Conservation (phyloP, 306 rosid genomes). For the Psophocarpus tetragonolobus region DNA sequence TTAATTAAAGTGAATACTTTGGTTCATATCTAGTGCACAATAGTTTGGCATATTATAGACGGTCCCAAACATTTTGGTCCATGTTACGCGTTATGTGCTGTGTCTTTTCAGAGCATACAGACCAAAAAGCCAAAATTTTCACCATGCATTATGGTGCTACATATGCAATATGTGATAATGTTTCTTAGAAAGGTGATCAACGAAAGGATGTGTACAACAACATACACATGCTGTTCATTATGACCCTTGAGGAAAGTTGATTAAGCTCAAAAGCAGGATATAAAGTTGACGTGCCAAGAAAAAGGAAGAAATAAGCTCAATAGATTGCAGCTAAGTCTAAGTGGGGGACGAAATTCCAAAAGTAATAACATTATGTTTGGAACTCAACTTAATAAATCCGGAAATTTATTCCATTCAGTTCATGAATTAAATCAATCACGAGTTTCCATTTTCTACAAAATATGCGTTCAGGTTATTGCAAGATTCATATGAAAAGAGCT, state of each 20-base stretch:
- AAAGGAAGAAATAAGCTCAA: neutral
- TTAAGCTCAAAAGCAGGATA: conserved; percentile 25
- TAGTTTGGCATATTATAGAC: conserved; percentile 23
- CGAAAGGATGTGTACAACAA: conserved; percentile 27
- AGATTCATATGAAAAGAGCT: neutral
- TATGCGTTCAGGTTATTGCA: neutral
- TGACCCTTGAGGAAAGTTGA: conserved; percentile 28
- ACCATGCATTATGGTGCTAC: conserved; percentile 25
- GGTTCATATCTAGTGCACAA: conserved; percentile 13
- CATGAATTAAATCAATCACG: neutral
- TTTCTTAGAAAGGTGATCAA: conserved; percentile 33
- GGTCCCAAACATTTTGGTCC: conserved; percentile 36
- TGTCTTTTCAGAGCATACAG: conserved; percentile 42
- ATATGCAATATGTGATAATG: conserved; percentile 36
- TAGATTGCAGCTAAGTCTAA: neutral
- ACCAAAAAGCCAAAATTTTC: conserved; percentile 27
- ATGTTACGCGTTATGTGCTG: conserved; percentile 33
- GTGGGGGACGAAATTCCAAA: conserved; percentile 4
- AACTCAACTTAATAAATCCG: neutral
- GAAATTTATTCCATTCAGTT: neutral
- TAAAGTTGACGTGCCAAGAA: neutral
- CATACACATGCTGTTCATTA: conserved; percentile 27
- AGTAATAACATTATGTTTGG: neutral
- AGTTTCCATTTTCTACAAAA: neutral
- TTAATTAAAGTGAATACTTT: conserved; percentile 22